These are phyloP conservation scores for Trichoderma parareesei DNA, from an alignment of 495 filamentous ascomycete species.

Conservation along the genomic window DNA sequence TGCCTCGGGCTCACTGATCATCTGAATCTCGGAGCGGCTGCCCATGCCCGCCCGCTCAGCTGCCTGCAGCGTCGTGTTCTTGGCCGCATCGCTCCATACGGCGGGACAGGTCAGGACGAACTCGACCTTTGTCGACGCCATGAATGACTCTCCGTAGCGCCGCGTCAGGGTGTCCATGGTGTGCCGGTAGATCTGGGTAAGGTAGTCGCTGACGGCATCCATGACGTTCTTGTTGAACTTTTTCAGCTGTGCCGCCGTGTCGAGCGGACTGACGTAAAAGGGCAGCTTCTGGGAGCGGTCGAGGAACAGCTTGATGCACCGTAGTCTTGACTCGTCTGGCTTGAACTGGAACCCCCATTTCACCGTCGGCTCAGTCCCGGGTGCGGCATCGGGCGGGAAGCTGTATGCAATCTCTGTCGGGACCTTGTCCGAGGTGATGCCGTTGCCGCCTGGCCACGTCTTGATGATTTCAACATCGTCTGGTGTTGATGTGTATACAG, in stretches of 20 bases:
- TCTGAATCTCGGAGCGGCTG: constrained; percentile 46
- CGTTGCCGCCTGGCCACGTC: constrained; percentile 69
- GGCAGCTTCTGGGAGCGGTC: constrained; percentile 70
- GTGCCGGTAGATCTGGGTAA: constrained; percentile 61
- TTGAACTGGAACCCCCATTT: constrained; percentile 75
- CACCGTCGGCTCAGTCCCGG: constrained; percentile 32
- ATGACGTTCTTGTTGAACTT: constrained; percentile 52
- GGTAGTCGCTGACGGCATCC: constrained; percentile 58
- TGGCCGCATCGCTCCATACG: constrained; percentile 74
- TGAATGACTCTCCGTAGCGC: constrained; percentile 53
- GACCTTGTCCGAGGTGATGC: constrained; percentile 62
- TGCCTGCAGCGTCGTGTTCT: constrained; percentile 54
- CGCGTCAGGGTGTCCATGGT: constrained; percentile 65
- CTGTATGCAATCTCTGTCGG: constrained; percentile 55
- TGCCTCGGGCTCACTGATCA: constrained; percentile 70
- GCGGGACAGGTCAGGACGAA: constrained; percentile 71
- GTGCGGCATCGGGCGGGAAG: constrained; percentile 26
- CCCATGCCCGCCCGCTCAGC: constrained; percentile 65
- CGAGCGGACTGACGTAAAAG: constrained; percentile 66
- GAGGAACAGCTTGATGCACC: constrained; percentile 74
- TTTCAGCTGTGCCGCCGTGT: constrained; percentile 64
- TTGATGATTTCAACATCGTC: constrained; percentile 77
- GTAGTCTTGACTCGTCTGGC: constrained; percentile 62
- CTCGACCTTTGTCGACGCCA: constrained; percentile 53
- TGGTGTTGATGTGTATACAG: constrained; percentile 66